Conservation (phyloP, 2,329 filamentous ascomycete species). For the Exserohilum rostratum region DNA sequence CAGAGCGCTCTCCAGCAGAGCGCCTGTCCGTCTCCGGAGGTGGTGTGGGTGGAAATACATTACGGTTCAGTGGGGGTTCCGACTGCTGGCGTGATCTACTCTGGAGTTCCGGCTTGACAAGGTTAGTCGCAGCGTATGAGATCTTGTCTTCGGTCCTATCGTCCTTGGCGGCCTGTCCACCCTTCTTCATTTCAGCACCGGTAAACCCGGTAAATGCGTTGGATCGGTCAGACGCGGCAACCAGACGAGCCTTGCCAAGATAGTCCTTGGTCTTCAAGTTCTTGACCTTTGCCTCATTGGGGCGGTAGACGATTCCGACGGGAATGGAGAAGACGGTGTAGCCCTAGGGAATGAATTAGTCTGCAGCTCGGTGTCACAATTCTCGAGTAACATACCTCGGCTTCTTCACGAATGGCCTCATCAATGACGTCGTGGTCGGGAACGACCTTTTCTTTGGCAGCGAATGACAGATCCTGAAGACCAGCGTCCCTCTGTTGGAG, state of each 20-base stretch:
- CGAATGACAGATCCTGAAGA: slow-evolving; percentile 87
- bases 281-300: slow-evolving; percentile 97
- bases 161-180: slow-evolving; percentile 65
- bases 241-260: slow-evolving; percentile 90
- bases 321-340: slow-evolving; percentile 99
- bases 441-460: slow-evolving; percentile 93
- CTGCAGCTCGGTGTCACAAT: neutral
- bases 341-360: slow-evolving; percentile 64
- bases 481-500: slow-evolving; percentile 89
- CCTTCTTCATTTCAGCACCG: slow-evolving; percentile 78
- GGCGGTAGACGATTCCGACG: slow-evolving; percentile 91
- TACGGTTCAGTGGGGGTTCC: slow-evolving; percentile 77
- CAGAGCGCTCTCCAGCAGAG: slow-evolving; percentile 22
- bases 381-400: slow-evolving; percentile 68
- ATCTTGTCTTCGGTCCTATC: slow-evolving; percentile 83
- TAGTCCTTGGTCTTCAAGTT: slow-evolving; percentile 98
- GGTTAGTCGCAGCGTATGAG: slow-evolving; percentile 89
- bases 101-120: slow-evolving; percentile 83
- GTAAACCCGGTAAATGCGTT: slow-evolving; percentile 85
- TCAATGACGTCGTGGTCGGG: slow-evolving; percentile 98
- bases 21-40: slow-evolving; percentile 80
- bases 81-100: slow-evolving; percentile 81
- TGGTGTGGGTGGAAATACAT: slow-evolving; percentile 96
- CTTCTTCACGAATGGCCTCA: slow-evolving; percentile 90
- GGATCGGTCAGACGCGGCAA: slow-evolving; percentile 81